phyloP scores from a whole-genome alignment of 1,284 basidiomycete genomes.

The Macrocybe sp. region DNA sequence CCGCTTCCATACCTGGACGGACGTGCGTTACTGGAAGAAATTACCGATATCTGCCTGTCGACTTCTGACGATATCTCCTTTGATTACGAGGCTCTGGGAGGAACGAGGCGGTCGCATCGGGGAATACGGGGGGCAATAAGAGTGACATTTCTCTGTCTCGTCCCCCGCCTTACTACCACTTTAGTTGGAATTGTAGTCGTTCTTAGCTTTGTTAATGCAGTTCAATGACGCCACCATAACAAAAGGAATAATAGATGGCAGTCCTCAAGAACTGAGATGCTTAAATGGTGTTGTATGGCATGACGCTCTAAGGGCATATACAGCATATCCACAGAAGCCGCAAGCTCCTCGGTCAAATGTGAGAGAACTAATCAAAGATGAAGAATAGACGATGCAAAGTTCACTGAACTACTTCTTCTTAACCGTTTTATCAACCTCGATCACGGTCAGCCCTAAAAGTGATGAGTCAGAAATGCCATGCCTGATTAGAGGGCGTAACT shows the following conservation, averaged over 20 bases:
- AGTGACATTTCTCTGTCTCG: not conserved
- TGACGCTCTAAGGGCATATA: no score
- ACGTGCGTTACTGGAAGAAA: slow-evolving; percentile 10
- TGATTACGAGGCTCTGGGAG: slow-evolving; percentile 7
- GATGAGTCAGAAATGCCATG: not conserved
- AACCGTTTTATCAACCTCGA: slow-evolving; percentile 55
- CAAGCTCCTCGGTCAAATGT: not conserved
- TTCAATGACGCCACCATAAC: no score
- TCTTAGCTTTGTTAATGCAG: no score
- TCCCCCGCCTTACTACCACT: not conserved
- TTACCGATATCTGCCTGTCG: slow-evolving; percentile 7
- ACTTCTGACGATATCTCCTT: slow-evolving; percentile 2
- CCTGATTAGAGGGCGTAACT: not conserved
- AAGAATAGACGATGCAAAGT: not conserved
- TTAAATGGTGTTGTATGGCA: no score
- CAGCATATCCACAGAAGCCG: slow-evolving; percentile 6
- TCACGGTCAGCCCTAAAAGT: slow-evolving; percentile 51
- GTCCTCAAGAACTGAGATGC: no score
- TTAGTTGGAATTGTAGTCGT: no score
- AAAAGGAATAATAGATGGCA: no score
- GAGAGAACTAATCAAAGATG: not conserved
- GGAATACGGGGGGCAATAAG: not conserved
- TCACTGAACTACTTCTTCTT: slow-evolving; percentile 61
- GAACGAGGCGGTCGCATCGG: slow-evolving; percentile 1
- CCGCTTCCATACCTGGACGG: slow-evolving; percentile 65